A percentile compares a stretch with the other conserved stretches of the same genome.
phyloP scores from a whole-genome alignment of 345 rosid species.

The Pseudoturritis turrita region DNA sequence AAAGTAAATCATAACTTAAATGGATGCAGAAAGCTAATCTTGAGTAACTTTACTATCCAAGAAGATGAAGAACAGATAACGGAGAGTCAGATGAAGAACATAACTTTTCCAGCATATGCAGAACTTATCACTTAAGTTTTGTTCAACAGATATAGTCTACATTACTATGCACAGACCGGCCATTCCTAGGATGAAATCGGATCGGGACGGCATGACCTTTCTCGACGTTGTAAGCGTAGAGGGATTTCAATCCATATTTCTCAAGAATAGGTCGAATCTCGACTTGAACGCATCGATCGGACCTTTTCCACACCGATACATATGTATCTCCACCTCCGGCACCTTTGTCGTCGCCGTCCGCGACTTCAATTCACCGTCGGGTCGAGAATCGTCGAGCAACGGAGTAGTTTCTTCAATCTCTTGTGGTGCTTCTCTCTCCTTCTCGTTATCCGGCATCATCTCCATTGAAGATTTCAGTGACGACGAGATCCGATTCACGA shows the following conservation, averaged over 20 bases:
- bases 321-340: constrained; percentile 78
- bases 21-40: not conserved
- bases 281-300: constrained; percentile 84
- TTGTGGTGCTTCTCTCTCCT: constrained; percentile 22
- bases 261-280: constrained; percentile 75
- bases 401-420: constrained; percentile 49
- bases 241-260: constrained; percentile 64
- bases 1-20: not conserved
- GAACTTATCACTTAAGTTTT: not conserved
- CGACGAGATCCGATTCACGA: too few species aligned
- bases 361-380: constrained; percentile 3
- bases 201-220: constrained; percentile 77
- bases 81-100: not conserved
- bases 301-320: constrained; percentile 67
- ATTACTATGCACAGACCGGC: constrained; percentile 51
- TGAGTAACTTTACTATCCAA: not conserved
- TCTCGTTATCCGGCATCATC: constrained; percentile 23
- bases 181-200: constrained; percentile 71
- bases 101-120: too few species aligned
- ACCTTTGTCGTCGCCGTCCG: constrained; percentile 42
- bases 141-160: not conserved
- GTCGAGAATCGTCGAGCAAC: constrained; percentile 15
- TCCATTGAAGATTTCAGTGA: too few species aligned
- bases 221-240: constrained; percentile 64
- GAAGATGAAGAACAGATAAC: not conserved